A percentile compares a stretch with the other conserved stretches of the same genome.
Conservation (phyloP, 2,329 filamentous ascomycete genomes). For the Cryphonectria radicalis region DNA sequence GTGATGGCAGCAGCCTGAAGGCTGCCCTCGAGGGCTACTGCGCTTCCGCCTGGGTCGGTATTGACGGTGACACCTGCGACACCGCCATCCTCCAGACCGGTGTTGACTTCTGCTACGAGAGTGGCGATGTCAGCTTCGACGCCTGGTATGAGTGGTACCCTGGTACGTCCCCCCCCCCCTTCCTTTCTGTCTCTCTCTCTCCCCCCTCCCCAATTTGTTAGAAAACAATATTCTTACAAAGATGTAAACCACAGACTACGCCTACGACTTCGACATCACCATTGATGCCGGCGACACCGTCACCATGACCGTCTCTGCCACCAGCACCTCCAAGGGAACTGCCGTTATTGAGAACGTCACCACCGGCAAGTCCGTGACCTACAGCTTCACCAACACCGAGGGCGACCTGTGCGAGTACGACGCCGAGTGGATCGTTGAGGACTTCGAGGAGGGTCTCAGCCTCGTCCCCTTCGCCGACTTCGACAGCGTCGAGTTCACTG, state of each 20-base stretch:
- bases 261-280: constrained; percentile 36
- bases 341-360: constrained; percentile 52
- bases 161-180: constrained; percentile 42
- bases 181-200: no score
- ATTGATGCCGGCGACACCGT: constrained; percentile 31
- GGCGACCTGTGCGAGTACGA: constrained; percentile 58
- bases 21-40: constrained; percentile 33
- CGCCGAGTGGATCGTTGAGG: constrained; percentile 67
- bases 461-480: constrained; percentile 53
- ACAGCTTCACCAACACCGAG: constrained; percentile 61
- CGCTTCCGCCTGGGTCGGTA: constrained; percentile 63
- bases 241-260: constrained; percentile 43
- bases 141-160: constrained; percentile 67
- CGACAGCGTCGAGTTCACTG: constrained; percentile 48
- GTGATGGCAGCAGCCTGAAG: constrained; percentile 41
- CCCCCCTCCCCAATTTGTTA: constrained; percentile 35
- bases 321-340: constrained; percentile 46
- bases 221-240: not conserved
- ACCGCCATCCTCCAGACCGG: constrained; percentile 61
- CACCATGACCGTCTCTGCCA: constrained; percentile 41
- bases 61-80: constrained; percentile 62
- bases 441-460: constrained; percentile 44
- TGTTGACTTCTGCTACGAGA: constrained; percentile 57
- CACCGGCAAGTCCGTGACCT: constrained; percentile 54
- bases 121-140: constrained; percentile 49